Percentiles rank a stretch among this genome's conserved stretches.
phyloP scores from a whole-genome alignment of 495 filamentous ascomycete genomes.

The Mytilinidion resinicola region DNA sequence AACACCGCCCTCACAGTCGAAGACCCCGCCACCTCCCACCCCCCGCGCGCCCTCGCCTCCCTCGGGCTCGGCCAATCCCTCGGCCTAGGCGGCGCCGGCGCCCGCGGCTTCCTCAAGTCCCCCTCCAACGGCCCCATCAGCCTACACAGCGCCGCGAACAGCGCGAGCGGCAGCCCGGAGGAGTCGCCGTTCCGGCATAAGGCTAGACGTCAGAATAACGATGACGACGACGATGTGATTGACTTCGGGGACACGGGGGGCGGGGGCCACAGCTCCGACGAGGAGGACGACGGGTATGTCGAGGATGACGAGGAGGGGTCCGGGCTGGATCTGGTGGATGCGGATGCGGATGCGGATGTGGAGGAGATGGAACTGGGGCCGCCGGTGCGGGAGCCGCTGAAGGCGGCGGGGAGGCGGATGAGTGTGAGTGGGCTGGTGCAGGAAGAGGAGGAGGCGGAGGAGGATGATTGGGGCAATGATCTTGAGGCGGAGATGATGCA shows the following conservation, averaged over 20 bases:
- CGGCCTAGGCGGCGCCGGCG: constrained; percentile 4
- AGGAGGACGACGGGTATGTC: constrained; percentile 17
- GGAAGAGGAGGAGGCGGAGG: constrained; percentile 18
- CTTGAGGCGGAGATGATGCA: constrained; percentile 25
- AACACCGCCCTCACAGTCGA: constrained; percentile 20
- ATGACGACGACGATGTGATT: constrained; percentile 19
- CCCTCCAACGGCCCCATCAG: constrained; percentile 22
- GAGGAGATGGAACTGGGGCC: constrained; percentile 26
- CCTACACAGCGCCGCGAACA: constrained; percentile 25
- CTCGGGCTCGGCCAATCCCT: constrained; percentile 16
- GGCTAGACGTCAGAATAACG: background rate
- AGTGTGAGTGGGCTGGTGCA: constrained; percentile 1
- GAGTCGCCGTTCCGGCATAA: background rate
- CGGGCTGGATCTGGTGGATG: background rate
- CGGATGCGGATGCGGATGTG: constrained; percentile 11
- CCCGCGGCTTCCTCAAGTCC: background rate
- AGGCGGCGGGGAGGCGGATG: constrained; percentile 2
- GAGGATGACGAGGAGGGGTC: constrained; percentile 14
- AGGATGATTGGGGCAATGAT: constrained; percentile 13
- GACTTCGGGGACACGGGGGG: constrained; percentile 20
- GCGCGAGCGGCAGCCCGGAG: constrained; percentile 19
- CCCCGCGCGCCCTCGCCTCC: constrained; percentile 17
- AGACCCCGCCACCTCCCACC: constrained; percentile 11
- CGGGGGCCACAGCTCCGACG: background rate
- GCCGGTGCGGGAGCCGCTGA: constrained; percentile 5